Conservation (phyloP, 257 asterid species). For the Ilex asprella region DNA sequence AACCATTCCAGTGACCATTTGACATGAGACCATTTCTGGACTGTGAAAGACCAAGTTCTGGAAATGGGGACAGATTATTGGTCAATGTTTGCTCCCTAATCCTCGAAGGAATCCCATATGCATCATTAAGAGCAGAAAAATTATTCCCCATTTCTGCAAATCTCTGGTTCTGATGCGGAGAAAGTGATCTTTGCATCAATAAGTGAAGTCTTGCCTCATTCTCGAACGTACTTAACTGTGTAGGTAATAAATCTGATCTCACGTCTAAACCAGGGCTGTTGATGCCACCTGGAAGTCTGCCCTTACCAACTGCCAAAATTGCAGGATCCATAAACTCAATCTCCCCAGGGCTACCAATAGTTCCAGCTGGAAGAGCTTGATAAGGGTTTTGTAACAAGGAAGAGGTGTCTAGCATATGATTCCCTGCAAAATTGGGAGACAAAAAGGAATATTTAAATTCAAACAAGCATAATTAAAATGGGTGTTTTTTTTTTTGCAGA, state of each 20-base stretch:
- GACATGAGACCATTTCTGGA: constrained; percentile 52
- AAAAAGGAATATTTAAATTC: constrained; percentile 1
- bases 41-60: constrained; percentile 53
- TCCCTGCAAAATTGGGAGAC: constrained; percentile 43
- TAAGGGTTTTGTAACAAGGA: constrained; percentile 54
- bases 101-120: constrained; percentile 64
- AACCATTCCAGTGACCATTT: constrained; percentile 81
- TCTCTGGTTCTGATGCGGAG: constrained; percentile 68
- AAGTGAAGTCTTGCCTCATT: constrained; percentile 62
- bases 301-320: constrained; percentile 92
- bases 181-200: constrained; percentile 56
- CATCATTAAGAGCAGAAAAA: constrained; percentile 42
- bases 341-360: constrained; percentile 47
- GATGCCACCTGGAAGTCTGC: constrained; percentile 59
- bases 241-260: constrained; percentile 49
- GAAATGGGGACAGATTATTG: constrained; percentile 49
- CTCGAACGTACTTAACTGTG: constrained; percentile 53
- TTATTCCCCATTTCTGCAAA: constrained; percentile 34
- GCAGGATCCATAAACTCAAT: constrained; percentile 96
- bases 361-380: constrained; percentile 44
- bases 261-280: constrained; percentile 46
- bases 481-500: neutral
- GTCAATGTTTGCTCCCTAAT: constrained; percentile 52
- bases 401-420: constrained; percentile 40
- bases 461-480: neutral